Evolutionary conservation across 345 rosid genomes (phyloP), one percentile per base, ranked within the genome.

Genomic region (Erucastrum elatum): DNA sequence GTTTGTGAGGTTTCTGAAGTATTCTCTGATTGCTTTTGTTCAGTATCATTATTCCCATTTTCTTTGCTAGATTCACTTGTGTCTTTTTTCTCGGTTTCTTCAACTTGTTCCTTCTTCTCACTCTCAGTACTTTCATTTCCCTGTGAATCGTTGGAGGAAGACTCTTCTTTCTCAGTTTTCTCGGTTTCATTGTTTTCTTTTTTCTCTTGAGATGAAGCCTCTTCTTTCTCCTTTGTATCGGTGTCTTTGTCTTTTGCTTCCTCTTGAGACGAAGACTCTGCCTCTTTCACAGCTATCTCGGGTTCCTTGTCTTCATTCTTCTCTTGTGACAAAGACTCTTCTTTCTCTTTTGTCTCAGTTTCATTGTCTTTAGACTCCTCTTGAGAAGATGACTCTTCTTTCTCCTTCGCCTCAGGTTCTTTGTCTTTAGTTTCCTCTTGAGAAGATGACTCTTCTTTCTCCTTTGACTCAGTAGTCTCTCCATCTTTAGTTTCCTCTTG

Each of bases 81-180:
- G 60, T 74, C 71, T 67, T 79, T 75, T 11, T 37, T 46, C 63
- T 81, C 76, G 64, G 60, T 74, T 59, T 62, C 80, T 2, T 69
- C 64, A 37, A 39, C 72, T 26, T 77, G 70, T 69, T 84, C 87
- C 60, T 79, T 85, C 59, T 83, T 74, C 60, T 71, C 88, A 37
- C 17, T 72, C 46, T 77, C 80, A 62, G 63, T 53, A 41, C 68
- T 81, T 64, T 65, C 88, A 79, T 76, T 74, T 27, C 73, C 62
- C 35, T 44, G 41, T 70, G 76, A 72, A 4, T 78, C 63, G 6
- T 46, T 66, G 64, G 72, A 66, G 3, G 77, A 64, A 55, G 76
- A 53, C 63, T 69, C 73, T 17, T 58, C 65, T 58, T 59, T 58
- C 66, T 70, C 74, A n/a, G n/a, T n/a, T n/a, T n/a, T n/a, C n/a